phyloP scores from a whole-genome alignment of 768 basidiomycete genomes.

The Terana coerulea region DNA sequence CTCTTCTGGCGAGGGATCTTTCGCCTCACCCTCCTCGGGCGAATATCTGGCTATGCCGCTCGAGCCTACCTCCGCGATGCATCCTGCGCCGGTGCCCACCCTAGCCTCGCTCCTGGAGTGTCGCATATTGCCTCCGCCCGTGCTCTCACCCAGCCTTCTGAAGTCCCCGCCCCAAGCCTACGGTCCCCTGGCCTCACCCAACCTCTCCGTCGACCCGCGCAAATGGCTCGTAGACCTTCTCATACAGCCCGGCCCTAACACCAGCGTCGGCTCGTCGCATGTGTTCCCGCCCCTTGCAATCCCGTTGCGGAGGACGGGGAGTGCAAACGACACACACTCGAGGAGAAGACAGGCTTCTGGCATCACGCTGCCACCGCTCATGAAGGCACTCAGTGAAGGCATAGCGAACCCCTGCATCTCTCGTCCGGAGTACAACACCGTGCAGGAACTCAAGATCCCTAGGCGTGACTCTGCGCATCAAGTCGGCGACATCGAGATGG shows the following conservation, averaged over 20 bases:
- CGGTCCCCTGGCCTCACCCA: neutral
- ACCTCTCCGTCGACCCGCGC: conserved; percentile 2
- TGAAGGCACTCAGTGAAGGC: conserved; percentile 10
- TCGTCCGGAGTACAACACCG: neutral
- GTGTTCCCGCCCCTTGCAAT: neutral
- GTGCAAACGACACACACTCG: conserved; percentile 1
- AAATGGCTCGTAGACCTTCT: conserved; percentile 9
- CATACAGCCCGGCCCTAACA: conserved; percentile 9
- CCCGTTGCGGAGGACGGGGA: neutral
- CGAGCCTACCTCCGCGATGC: neutral
- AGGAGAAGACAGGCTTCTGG: neutral
- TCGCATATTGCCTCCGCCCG: neutral
- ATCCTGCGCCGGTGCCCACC: neutral
- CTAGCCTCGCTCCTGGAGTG: neutral
- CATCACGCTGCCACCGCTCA: conserved; percentile 11
- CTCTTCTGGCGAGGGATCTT: neutral
- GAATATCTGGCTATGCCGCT: neutral
- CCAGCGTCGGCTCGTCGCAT: neutral
- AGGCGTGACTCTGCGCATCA: neutral
- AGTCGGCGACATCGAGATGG: neutral
- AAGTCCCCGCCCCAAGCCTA: neutral
- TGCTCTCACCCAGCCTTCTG: neutral
- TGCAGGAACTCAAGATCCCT: conserved; percentile 1
- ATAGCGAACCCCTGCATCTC: neutral
- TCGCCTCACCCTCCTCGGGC: neutral